Percentiles rank a stretch among this genome's conserved stretches.
Evolutionary conservation across 768 basidiomycete genomes (phyloP).

Genomic region (Auriscalpium orientale): DNA sequence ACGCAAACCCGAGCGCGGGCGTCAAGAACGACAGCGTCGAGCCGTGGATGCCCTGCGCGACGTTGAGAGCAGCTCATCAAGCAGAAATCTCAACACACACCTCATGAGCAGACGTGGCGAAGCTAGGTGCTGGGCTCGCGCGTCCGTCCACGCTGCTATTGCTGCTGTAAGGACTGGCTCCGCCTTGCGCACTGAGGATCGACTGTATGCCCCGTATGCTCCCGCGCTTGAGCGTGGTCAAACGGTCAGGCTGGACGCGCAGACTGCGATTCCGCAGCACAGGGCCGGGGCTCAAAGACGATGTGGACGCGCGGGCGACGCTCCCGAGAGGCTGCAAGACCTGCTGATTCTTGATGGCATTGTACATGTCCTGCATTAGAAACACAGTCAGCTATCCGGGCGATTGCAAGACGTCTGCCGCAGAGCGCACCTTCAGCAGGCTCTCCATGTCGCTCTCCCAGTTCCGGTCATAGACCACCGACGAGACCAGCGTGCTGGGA

Average conservation of each 20-base stretch:
- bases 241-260: constrained; percentile 57
- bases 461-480: constrained; percentile 47
- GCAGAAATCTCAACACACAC: constrained; percentile 27
- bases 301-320: constrained; percentile 41
- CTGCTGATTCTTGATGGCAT: constrained; percentile 82
- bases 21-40: constrained; percentile 66
- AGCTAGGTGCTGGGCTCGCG: constrained; percentile 92
- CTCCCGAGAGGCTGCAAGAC: constrained; percentile 74
- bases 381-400: background rate
- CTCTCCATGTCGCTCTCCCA: constrained; percentile 88
- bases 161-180: constrained; percentile 78
- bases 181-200: constrained; percentile 58
- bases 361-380: constrained; percentile 81
- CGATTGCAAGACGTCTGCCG: background rate
- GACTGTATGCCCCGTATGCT: constrained; percentile 86
- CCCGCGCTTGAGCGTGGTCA: constrained; percentile 77
- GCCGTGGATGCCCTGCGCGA: constrained; percentile 45
- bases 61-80: constrained; percentile 1
- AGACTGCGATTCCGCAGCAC: constrained; percentile 63
- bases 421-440: constrained; percentile 61
- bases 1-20: constrained; percentile 92
- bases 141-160: constrained; percentile 81
- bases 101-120: constrained; percentile 83
- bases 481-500: constrained; percentile 25
- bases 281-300: constrained; percentile 49